Conservation (phyloP, 257 asterid genomes). For the Phtheirospermum japonicum region DNA sequence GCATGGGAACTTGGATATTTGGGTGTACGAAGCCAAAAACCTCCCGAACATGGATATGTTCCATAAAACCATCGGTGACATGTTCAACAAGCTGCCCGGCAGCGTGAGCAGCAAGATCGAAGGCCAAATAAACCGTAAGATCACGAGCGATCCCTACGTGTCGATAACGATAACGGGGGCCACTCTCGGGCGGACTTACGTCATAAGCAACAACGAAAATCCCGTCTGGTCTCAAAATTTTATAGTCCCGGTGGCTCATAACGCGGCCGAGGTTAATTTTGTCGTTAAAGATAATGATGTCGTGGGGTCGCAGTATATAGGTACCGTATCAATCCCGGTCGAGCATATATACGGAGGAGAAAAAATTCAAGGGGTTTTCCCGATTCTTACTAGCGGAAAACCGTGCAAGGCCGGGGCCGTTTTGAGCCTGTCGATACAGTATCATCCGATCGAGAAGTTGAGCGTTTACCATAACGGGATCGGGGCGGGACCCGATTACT, state of each 20-base stretch:
- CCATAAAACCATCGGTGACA: slow-evolving; percentile 84
- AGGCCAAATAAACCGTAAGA: slow-evolving; percentile 69
- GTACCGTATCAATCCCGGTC: slow-evolving; percentile 75
- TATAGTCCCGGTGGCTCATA: slow-evolving; percentile 83
- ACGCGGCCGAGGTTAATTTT: slow-evolving; percentile 74
- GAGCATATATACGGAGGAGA: slow-evolving; percentile 78
- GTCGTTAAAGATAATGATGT: slow-evolving; percentile 88
- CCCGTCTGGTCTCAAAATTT: slow-evolving; percentile 95
- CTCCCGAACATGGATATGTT: slow-evolving; percentile 99
- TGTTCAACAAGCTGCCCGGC: slow-evolving; percentile 76
- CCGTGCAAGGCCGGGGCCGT: slow-evolving; percentile 87
- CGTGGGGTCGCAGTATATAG: slow-evolving; percentile 92
- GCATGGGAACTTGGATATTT: slow-evolving; percentile 88
- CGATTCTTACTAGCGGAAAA: slow-evolving; percentile 73
- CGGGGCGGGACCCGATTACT: slow-evolving; percentile 87
- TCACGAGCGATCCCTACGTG: slow-evolving; percentile 95
- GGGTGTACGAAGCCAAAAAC: slow-evolving; percentile 83
- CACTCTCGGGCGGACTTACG: slow-evolving; percentile 80
- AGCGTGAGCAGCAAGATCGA: slow-evolving; percentile 72
- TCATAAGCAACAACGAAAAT: slow-evolving; percentile 72
- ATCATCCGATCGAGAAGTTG: slow-evolving; percentile 68
- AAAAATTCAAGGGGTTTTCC: slow-evolving; percentile 64
- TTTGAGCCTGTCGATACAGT: slow-evolving; percentile 68
- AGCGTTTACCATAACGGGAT: slow-evolving; percentile 72
- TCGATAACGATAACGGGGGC: slow-evolving; percentile 63